phyloP scores from a whole-genome alignment of 257 asterid genomes.

The Penstemon davidsonii region DNA sequence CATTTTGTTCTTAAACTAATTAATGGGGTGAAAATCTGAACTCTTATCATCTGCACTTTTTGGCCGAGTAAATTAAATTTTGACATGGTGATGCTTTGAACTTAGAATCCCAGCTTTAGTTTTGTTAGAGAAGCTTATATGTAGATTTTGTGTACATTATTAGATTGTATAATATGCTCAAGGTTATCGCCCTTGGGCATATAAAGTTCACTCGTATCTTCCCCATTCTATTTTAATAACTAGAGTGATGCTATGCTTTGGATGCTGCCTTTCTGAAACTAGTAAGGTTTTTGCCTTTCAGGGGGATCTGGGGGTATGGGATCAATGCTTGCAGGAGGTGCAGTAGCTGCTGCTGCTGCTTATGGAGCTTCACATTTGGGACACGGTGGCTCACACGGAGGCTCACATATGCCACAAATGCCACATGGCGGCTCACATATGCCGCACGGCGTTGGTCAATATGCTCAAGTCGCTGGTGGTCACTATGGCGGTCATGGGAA shows the following conservation, averaged over 20 bases:
- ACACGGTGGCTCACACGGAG: constrained; percentile 31
- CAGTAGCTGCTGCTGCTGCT: constrained; percentile 63
- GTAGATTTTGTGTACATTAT: too few relatives aligned
- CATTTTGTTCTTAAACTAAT: too few relatives aligned
- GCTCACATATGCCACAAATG: constrained; percentile 13
- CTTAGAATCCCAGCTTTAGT: too few relatives aligned
- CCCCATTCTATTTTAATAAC: not conserved
- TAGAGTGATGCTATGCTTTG: not conserved
- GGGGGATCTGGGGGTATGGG: constrained; percentile 49
- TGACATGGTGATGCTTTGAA: too few relatives aligned
- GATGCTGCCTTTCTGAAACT: not conserved
- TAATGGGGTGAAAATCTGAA: too few relatives aligned
- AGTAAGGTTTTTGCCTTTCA: constrained; percentile 16
- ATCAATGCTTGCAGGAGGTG: constrained; percentile 53
- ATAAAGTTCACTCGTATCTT: not conserved
- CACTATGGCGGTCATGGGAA: constrained; percentile 28
- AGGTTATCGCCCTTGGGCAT: too few relatives aligned
- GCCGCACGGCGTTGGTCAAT: constrained; percentile 17
- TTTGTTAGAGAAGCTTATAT: too few relatives aligned
- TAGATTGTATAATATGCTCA: too few relatives aligned
- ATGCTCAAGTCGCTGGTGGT: constrained; percentile 29
- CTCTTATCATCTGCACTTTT: too few relatives aligned
- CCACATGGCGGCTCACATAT: constrained; percentile 16
- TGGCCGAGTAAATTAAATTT: too few relatives aligned
- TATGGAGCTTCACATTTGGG: constrained; percentile 39